Evolutionary conservation across 805 yeast genomes (phyloP).

Genomic region (Ogataea nitratoaversa): DNA sequence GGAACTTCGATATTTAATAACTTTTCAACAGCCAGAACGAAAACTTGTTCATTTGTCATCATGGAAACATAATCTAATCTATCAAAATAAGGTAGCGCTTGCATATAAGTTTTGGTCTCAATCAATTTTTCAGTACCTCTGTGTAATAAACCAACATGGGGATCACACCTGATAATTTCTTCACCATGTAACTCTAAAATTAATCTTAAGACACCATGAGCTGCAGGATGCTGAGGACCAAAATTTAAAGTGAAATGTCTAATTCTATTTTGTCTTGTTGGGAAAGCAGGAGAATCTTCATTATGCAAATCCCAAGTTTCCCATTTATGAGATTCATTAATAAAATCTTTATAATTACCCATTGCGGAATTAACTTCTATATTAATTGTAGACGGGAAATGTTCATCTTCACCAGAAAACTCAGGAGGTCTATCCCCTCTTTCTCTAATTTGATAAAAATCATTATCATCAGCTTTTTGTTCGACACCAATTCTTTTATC

Average conservation of each 20-base stretch:
- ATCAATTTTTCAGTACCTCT: conserved; percentile 88
- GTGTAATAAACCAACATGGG: conserved; percentile 84
- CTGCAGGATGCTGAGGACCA: conserved; percentile 95
- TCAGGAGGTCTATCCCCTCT: conserved; percentile 25
- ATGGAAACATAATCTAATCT: conserved; percentile 79
- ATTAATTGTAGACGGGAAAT: conserved; percentile 22
- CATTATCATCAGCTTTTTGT: conserved; percentile 28
- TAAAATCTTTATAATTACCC: conserved; percentile 35
- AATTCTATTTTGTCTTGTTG: conserved; percentile 45
- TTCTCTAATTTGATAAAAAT: conserved; percentile 26
- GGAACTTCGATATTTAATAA: conserved; percentile 82
- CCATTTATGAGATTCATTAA: conserved; percentile 30
- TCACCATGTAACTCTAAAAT: conserved; percentile 86
- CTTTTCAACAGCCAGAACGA: conserved; percentile 80
- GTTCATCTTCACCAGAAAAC: conserved; percentile 17
- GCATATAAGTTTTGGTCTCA: conserved; percentile 81
- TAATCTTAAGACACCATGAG: conserved; percentile 86
- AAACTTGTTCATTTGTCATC: conserved; percentile 90
- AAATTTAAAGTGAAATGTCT: conserved; percentile 87
- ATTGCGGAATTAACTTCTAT: conserved; percentile 37
- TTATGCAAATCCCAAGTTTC: conserved; percentile 33
- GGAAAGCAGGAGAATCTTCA: conserved; percentile 34
- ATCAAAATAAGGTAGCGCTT: conserved; percentile 85
- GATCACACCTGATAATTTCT: conserved; percentile 82
- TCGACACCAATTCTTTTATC: conserved; percentile 6